Percentiles rank a stretch among this genome's conserved stretches.
Evolutionary conservation across 306 rosid species (phyloP).

Genomic region (Lotus japonicus): DNA sequence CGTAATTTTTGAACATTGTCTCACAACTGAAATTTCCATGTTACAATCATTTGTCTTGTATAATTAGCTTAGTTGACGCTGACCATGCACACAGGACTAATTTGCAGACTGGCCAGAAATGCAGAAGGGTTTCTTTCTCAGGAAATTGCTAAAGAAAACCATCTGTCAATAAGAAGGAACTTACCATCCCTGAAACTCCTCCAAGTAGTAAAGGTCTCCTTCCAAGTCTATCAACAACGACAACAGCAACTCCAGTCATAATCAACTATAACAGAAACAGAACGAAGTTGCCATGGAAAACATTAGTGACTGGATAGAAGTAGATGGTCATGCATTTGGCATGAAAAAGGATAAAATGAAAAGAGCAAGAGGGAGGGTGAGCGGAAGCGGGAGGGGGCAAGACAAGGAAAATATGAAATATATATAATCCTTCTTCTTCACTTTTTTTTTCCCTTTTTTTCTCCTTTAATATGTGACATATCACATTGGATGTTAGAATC

Average conservation of each 20-base stretch:
- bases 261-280: conserved; percentile 51
- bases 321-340: neutral
- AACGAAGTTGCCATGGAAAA: neutral
- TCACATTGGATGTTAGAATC: too few species aligned
- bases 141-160: conserved; percentile 7
- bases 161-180: conserved; percentile 20
- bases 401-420: conserved; percentile 1
- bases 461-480: neutral
- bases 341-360: neutral
- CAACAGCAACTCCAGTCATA: conserved; percentile 89
- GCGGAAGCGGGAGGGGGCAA: neutral
- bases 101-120: neutral
- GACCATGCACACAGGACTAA: neutral
- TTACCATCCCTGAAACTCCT: conserved; percentile 92
- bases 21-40: neutral
- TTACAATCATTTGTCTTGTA: neutral
- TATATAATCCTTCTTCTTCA: neutral
- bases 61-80: neutral
- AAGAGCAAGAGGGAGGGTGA: neutral
- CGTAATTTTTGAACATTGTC: neutral
- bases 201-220: conserved; percentile 93
- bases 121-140: neutral
- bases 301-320: neutral
- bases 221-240: conserved; percentile 75
- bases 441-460: neutral